phyloP scores from a whole-genome alignment of 306 rosid species.

The Trichosanthes cucumerina region DNA sequence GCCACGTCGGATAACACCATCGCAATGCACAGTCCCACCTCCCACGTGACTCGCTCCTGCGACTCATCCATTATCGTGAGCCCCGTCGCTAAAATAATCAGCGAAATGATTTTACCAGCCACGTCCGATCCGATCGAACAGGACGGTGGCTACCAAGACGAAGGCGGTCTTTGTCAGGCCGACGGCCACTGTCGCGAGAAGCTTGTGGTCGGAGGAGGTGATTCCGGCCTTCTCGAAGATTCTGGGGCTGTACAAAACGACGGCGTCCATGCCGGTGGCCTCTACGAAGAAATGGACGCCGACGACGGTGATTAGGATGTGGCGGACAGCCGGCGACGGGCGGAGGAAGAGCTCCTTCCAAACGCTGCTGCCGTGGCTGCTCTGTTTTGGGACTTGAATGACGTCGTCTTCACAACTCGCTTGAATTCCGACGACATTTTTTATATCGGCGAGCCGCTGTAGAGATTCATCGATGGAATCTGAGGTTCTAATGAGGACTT shows the following conservation, averaged over 20 bases:
- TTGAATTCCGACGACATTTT: conserved; percentile 57
- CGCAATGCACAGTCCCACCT: conserved; percentile 35
- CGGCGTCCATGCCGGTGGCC: conserved; percentile 55
- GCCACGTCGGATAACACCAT: conserved; percentile 40
- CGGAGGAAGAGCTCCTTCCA: conserved; percentile 55
- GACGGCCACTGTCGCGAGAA: conserved; percentile 63
- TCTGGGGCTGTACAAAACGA: conserved; percentile 59
- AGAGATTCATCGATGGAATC: conserved; percentile 54
- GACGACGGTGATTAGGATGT: conserved; percentile 36
- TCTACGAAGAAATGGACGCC: conserved; percentile 71
- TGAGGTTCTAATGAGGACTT: conserved; percentile 50
- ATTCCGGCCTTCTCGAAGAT: conserved; percentile 66
- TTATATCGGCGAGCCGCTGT: conserved; percentile 44
- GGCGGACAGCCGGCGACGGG: conserved; percentile 60
- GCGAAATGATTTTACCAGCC: conserved; percentile 44
- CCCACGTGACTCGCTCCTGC: conserved; percentile 27
- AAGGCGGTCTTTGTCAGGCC: conserved; percentile 44
- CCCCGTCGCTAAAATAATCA: conserved; percentile 18
- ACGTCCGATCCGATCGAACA: conserved; percentile 55
- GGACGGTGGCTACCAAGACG: conserved; percentile 58
- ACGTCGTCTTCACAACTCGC: conserved; percentile 42
- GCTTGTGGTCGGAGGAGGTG: background rate
- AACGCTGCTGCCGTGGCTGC: conserved; percentile 40
- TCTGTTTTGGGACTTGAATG: conserved; percentile 20
- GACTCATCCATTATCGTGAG: conserved; percentile 35